Evolutionary conservation across 75 land plant genomes (phyloP).

Genomic region (Pinus albicaulis): DNA sequence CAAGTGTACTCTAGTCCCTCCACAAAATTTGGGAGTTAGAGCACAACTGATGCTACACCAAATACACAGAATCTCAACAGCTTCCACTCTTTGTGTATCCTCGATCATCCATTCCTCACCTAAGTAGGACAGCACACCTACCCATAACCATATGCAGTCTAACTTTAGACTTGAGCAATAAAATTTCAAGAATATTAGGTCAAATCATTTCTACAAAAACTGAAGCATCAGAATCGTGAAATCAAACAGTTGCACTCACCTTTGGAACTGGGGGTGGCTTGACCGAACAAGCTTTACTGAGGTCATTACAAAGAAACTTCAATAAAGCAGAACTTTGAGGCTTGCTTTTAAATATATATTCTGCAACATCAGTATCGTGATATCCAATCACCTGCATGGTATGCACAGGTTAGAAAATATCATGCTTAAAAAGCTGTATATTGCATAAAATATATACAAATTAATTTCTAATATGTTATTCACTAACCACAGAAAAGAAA

Average conservation of each 20-base stretch:
- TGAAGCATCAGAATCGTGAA: constrained; percentile 2
- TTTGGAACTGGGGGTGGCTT: constrained; percentile 86
- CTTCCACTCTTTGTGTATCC: not conserved
- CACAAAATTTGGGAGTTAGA: too few relatives aligned
- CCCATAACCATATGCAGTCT: not conserved
- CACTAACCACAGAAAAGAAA: not conserved
- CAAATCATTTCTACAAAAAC: not conserved
- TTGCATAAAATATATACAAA: not conserved
- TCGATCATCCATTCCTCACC: not conserved
- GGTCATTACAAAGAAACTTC: constrained; percentile 80
- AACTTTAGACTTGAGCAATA: not conserved
- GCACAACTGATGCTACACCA: too few relatives aligned
- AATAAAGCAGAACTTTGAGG: constrained; percentile 45
- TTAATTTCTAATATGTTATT: not conserved
- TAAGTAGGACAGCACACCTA: not conserved
- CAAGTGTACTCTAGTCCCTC: too few relatives aligned
- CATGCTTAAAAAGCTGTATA: not conserved
- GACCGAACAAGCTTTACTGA: constrained; percentile 62
- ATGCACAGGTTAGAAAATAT: not conserved
- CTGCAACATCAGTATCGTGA: constrained; percentile 95
- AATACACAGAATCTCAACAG: too few relatives aligned
- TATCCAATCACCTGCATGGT: constrained; percentile 85
- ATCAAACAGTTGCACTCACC: constrained; percentile 32
- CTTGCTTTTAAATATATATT: constrained; percentile 57
- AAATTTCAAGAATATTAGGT: not conserved